phyloP scores from a whole-genome alignment of 1,284 basidiomycete species.

The Wallemia hederae region DNA sequence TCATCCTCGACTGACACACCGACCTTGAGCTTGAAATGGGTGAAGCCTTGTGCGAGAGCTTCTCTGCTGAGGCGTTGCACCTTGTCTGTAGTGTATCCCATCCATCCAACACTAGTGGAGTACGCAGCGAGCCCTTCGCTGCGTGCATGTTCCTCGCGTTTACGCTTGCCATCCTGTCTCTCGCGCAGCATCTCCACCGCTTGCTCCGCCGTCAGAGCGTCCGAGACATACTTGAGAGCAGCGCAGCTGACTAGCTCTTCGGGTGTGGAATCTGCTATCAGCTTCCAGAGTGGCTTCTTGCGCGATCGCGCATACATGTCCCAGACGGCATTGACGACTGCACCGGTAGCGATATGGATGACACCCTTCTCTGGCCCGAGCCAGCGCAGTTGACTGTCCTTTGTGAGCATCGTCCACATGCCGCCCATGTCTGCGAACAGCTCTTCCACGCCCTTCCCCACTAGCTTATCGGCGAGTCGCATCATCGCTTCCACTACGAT shows the following conservation, averaged over 20 bases:
- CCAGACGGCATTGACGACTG: slow-evolving; percentile 53
- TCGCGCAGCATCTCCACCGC: slow-evolving; percentile 52
- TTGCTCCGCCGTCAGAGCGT: slow-evolving; percentile 69
- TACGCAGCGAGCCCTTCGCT: slow-evolving; percentile 59
- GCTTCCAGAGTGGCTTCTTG: slow-evolving; percentile 56
- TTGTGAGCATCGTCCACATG: slow-evolving; percentile 32
- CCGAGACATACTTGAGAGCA: slow-evolving; percentile 74
- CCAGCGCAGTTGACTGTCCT: slow-evolving; percentile 72
- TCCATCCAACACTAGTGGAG: slow-evolving; percentile 78
- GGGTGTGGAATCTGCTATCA: slow-evolving; percentile 52
- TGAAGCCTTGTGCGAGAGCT: slow-evolving; percentile 59
- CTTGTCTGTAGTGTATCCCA: slow-evolving; percentile 78
- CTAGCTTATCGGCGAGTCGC: slow-evolving; percentile 42
- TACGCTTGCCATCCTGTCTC: slow-evolving; percentile 43
- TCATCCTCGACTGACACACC: slow-evolving; percentile 56
- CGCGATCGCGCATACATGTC: slow-evolving; percentile 49
- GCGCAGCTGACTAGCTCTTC: slow-evolving; percentile 38
- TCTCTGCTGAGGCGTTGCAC: slow-evolving; percentile 57
- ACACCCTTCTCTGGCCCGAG: slow-evolving; percentile 28
- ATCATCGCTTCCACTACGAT: slow-evolving; percentile 53
- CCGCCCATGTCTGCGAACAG: slow-evolving; percentile 65
- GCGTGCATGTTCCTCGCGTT: slow-evolving; percentile 40
- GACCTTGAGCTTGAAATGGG: slow-evolving; percentile 94
- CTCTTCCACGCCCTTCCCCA: slow-evolving; percentile 54
- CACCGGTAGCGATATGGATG: slow-evolving; percentile 49